Base-by-base conservation (phyloP, 1,284 basidiomycete species). In the Naganishia sp. region DNA sequence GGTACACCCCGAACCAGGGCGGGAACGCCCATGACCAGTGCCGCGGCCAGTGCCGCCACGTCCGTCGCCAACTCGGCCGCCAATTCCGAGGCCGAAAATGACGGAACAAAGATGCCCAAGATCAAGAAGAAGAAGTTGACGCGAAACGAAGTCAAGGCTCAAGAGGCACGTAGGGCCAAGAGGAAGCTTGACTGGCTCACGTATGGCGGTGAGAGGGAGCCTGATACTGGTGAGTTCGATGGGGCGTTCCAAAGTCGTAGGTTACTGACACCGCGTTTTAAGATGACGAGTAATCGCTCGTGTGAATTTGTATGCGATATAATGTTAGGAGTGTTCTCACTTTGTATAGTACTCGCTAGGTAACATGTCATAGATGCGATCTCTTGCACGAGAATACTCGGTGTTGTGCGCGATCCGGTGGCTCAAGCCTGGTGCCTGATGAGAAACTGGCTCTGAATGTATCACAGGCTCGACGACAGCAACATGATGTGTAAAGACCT, bases 121-220 rank as follows among this genome's bases (percentile, higher is more conserved):
- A 77, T 76, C 63, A 88, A 83, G 81, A 94, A 90, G 83, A 94
- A 94, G 84, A 96, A 95, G 76, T 58, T 85, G 78, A 94, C 93
- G 9, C 85, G 93, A 69, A 96, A 96, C 81, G 91, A 95, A 78
- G 53, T 89, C 71, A 96, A 96, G 80, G 91, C 85, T 9, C 88
- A 87, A 78, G 91, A 92, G 78, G 92, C 93, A 80, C 83, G 92
- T 68, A 82, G 90, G 74, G 83, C 87, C 70, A 76, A 87, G 74
- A 83, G 92, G 72, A 93, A 93, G 81, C 76, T 95, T 68, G 83
- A 85, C 69, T 97, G 92, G 92, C 82, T 96, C 68, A 86, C 84
- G 23, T 86, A 85, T 74, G 94, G 94, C 62, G 92, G 82, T 85
- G 32, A 75, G 52, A 70, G 77, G 23, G 77, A 79, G 67, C 74